Evolutionary conservation across 208 protist species (phyloP), one percentile per base, ranked within the genome.

Genomic region (Herpetomonas samuelpessoai): DNA sequence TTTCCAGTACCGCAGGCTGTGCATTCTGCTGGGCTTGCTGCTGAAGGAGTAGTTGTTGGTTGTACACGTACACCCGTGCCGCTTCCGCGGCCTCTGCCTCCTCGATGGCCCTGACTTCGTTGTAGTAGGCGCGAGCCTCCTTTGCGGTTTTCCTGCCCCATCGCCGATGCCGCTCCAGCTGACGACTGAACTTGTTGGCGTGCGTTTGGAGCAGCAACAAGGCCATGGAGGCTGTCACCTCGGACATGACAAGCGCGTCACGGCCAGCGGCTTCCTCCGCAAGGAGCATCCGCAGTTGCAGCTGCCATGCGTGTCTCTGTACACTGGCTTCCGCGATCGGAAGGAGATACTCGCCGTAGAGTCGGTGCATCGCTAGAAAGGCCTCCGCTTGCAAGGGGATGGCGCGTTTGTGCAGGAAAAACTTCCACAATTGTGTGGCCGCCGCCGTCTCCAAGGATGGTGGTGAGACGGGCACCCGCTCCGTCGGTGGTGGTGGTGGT

Each of bases 361-460:
- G 22, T 10, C 52, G 35, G 57, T 72, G 65, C 44, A 68, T 26
- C 48, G 46, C 44, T n/a, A 64, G 21, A 1, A 55, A 60, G 46
- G 49, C 39, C 24, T 54, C 48, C 7, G 53, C 68, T 24, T 58
- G 65, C 28, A 64, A 51, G 38, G 68, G 66, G 47, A 70, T 2
- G 3, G 65, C 66, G 1, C 67, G 66, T 62, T 62, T 60, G 2
- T 24, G 18, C 44, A 66, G 47, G 68, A 64, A 67, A 50, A 77
- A 73, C 26, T 64, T 54, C 10, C 70, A 52, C 7, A 74, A 56
- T 12, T 65, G 19, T 16, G 59, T 35, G 9, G 59, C 31, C 18
- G 63, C 60, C 27, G 55, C 31, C 22, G 76, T 22, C 0, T n/a
- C n/a, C n/a, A n/a, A n/a, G n/a, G n/a, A n/a, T n/a, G n/a, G n/a